Evolutionary conservation across 2,329 filamentous ascomycete genomes (phyloP).

Genomic region (Colletotrichum filicis): DNA sequence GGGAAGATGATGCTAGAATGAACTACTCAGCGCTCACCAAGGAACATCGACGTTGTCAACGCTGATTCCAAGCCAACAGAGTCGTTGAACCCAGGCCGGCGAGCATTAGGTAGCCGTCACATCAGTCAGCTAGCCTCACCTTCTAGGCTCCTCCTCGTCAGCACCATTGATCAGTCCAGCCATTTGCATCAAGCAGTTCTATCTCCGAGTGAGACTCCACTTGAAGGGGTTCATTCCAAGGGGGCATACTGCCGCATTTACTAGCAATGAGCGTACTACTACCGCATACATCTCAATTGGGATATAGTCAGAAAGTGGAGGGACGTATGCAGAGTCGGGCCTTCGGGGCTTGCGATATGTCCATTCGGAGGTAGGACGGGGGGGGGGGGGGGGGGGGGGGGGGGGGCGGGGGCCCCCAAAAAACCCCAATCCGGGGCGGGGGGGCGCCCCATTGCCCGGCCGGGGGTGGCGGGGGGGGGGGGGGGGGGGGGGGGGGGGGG

Average conservation of each 20-base stretch:
- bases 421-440: too few species aligned
- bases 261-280: constrained; percentile 16
- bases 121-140: constrained; percentile 9
- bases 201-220: constrained; percentile 9
- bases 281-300: constrained; percentile 13
- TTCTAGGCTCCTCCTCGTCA: not conserved
- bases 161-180: not conserved
- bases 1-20: constrained; percentile 12
- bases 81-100: not conserved
- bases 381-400: not conserved
- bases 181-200: not conserved
- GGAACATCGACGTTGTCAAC: constrained; percentile 6
- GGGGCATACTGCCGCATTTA: not conserved
- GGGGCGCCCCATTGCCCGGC: too few species aligned
- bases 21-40: constrained; percentile 18
- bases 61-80: not conserved
- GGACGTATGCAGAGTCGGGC: constrained; percentile 10
- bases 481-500: constrained; percentile 19
- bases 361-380: constrained; percentile 29
- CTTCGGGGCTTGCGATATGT: constrained; percentile 27
- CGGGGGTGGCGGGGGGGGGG: constrained; percentile 25
- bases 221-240: constrained; percentile 11
- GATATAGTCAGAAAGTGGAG: constrained; percentile 15
- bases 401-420: not conserved
- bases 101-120: not conserved